phyloP scores from a whole-genome alignment of 1,284 basidiomycete genomes.

The Cystobasidium slooffiae region DNA sequence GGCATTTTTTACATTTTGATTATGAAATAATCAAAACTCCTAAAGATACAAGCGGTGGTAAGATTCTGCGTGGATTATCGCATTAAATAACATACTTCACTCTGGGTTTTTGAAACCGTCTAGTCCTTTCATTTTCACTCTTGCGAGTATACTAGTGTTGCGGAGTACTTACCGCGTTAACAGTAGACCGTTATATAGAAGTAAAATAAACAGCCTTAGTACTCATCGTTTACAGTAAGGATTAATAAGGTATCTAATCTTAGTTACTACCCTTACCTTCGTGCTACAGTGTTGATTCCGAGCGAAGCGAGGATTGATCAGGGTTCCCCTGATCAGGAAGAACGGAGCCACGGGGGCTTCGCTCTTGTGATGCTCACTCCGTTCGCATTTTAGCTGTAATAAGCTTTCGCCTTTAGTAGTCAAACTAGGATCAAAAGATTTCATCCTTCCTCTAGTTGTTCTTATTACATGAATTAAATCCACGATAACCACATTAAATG shows the following conservation, averaged over 20 bases:
- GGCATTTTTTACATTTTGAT: too few relatives aligned
- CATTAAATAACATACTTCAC: slow-evolving; percentile 48
- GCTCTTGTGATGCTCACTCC: too few relatives aligned
- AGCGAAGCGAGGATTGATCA: too few relatives aligned
- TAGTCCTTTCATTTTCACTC: slow-evolving; percentile 53
- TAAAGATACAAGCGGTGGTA: slow-evolving; percentile 50
- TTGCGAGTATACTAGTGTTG: slow-evolving; percentile 51
- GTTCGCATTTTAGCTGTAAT: slow-evolving; percentile 50
- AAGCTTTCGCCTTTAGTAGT: slow-evolving; percentile 51
- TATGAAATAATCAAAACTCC: too few relatives aligned
- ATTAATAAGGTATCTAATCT: slow-evolving; percentile 51
- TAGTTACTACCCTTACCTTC: slow-evolving; percentile 51
- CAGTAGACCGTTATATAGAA: slow-evolving; percentile 43
- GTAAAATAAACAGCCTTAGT: slow-evolving; percentile 41
- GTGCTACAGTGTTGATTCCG: slow-evolving; percentile 52
- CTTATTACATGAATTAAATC: slow-evolving; percentile 49
- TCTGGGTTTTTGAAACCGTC: slow-evolving; percentile 49
- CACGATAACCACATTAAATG: too few relatives aligned
- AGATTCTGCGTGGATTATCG: slow-evolving; percentile 47
- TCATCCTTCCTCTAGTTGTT: slow-evolving; percentile 51
- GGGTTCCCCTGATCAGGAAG: too few relatives aligned
- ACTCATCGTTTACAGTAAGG: slow-evolving; percentile 51
- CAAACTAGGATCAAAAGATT: slow-evolving; percentile 50
- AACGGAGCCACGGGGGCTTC: too few relatives aligned
- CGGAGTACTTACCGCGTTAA: slow-evolving; percentile 51